Conservation (phyloP, 2,329 filamentous ascomycete genomes). For the Furcasterigmium furcatum region DNA sequence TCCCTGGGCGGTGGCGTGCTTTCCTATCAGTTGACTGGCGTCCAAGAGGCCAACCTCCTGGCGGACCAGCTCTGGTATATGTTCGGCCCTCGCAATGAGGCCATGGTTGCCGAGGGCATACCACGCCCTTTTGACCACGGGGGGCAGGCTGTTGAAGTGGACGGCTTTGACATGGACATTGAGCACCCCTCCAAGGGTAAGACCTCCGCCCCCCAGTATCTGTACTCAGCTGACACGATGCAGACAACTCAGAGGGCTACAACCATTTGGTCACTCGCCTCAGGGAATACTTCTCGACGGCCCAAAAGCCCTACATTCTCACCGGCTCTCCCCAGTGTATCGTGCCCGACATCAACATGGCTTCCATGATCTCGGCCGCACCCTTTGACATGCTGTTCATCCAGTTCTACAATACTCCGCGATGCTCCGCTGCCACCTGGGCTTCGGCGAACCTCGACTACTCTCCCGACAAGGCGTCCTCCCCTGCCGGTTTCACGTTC, state of each 20-base stretch:
- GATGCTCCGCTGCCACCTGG: slow-evolving; percentile 27
- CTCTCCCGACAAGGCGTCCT: slow-evolving; percentile 12
- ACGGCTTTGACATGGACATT: slow-evolving; percentile 27
- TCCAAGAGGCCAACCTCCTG: slow-evolving; percentile 28
- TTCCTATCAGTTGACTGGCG: slow-evolving; percentile 31
- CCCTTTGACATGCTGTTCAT: slow-evolving; percentile 39
- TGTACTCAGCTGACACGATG: neutral
- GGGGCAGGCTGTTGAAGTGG: slow-evolving; percentile 22
- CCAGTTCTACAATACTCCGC: slow-evolving; percentile 46
- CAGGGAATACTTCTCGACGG: slow-evolving; percentile 17
- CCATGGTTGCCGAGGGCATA: slow-evolving; percentile 22
- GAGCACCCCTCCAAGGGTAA: slow-evolving; percentile 21
- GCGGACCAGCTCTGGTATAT: slow-evolving; percentile 33
- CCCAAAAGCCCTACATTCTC: slow-evolving; percentile 33
- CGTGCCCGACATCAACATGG: slow-evolving; percentile 32
- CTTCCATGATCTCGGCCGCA: slow-evolving; percentile 31
- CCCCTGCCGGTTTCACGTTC: slow-evolving; percentile 22
- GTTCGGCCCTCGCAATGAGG: slow-evolving; percentile 31
- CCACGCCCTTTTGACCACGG: slow-evolving; percentile 10
- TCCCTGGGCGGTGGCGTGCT: slow-evolving; percentile 33
- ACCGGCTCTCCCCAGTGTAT: slow-evolving; percentile 44
- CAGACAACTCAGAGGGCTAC: slow-evolving; percentile 24
- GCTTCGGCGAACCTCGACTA: slow-evolving; percentile 19
- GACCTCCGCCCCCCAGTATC: neutral
- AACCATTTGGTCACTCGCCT: slow-evolving; percentile 20